A percentile compares a stretch with the other conserved stretches of the same genome.
phyloP scores from a whole-genome alignment of 2,329 filamentous ascomycete species.

The Penicillium sp. region DNA sequence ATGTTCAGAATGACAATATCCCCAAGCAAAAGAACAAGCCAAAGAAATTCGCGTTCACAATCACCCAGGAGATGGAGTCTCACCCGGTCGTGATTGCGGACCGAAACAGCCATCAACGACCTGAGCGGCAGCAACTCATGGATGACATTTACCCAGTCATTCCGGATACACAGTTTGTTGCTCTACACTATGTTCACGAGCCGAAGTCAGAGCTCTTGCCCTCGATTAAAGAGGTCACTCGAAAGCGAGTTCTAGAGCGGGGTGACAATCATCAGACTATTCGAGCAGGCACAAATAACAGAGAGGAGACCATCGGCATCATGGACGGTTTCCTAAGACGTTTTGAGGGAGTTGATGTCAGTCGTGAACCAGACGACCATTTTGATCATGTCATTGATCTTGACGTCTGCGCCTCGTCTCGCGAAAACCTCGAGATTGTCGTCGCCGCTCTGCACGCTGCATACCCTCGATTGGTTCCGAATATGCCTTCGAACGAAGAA shows the following conservation, averaged over 20 bases:
- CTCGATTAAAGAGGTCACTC: slow-evolving; percentile 67
- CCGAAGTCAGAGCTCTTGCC: slow-evolving; percentile 56
- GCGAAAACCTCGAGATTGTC: slow-evolving; percentile 76
- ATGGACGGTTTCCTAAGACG: slow-evolving; percentile 91
- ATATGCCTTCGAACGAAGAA: slow-evolving; percentile 64
- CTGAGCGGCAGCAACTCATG: slow-evolving; percentile 83
- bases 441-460: slow-evolving; percentile 64
- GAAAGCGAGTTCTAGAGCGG: slow-evolving; percentile 69
- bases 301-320: slow-evolving; percentile 71
- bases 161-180: slow-evolving; percentile 65
- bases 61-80: slow-evolving; percentile 59
- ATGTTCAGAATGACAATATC: slow-evolving; percentile 96
- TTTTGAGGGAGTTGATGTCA: slow-evolving; percentile 70
- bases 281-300: slow-evolving; percentile 68
- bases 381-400: slow-evolving; percentile 85
- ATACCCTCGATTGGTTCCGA: slow-evolving; percentile 65
- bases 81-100: slow-evolving; percentile 78
- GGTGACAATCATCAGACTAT: slow-evolving; percentile 99
- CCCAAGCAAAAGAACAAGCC: slow-evolving; percentile 67
- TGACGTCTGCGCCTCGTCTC: slow-evolving; percentile 68
- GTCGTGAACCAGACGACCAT: slow-evolving; percentile 64
- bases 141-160: slow-evolving; percentile 63
- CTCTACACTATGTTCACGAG: slow-evolving; percentile 82
- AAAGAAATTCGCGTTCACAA: slow-evolving; percentile 66
- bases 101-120: slow-evolving; percentile 84